Base-by-base conservation (phyloP, 495 filamentous ascomycete species). In the Penicillium coprophilum region DNA sequence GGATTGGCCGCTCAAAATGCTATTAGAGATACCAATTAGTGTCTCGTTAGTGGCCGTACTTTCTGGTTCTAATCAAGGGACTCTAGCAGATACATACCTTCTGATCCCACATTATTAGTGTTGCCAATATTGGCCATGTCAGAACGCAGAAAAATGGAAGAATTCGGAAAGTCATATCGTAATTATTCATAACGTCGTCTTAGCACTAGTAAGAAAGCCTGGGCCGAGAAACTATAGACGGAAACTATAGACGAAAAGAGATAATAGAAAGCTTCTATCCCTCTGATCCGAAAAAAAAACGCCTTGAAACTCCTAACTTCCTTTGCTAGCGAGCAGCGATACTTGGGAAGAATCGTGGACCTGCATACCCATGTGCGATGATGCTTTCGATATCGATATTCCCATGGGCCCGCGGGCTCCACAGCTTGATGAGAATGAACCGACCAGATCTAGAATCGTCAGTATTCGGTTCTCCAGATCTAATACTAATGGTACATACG, bases 361-460 rank as follows among this genome's bases (percentile, higher is more conserved):
- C 91, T 0, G 89, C 88, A 72, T 85, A 96, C 0, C 92, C 92
- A 63, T 88, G 84, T 2, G 82, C 85, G 58, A 89, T 78, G 27
- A 96, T 82, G 32, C 84, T 89, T 71, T 96, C 85, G 38, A 96
- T 90, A 68, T 96, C 87, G 55, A 96, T 92, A 61, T 94, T 95
- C 46, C 78, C 78, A 40, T 72, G 76, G 30, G 60, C 68, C 43
- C 77, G 76, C 8, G 90, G 87, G 68, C 82, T 90, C 89, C 89
- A 96, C 62, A 95, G 80, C 75, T 95, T 95, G 58, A 96, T 75
- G 39, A 96, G 65, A 52, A 96, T 86, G 67, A 84, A 93, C 38
- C 87, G 79, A 12, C 87, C 91, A 31, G 82, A 83, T 10, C 83
- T 86, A 48, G 41, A 6, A 23, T 13, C 43, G 8, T 32, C 56